Percentiles rank a stretch among this genome's conserved stretches.
Evolutionary conservation across 352 stramenopile species (phyloP).

Genomic region (Peronospora destructor): DNA sequence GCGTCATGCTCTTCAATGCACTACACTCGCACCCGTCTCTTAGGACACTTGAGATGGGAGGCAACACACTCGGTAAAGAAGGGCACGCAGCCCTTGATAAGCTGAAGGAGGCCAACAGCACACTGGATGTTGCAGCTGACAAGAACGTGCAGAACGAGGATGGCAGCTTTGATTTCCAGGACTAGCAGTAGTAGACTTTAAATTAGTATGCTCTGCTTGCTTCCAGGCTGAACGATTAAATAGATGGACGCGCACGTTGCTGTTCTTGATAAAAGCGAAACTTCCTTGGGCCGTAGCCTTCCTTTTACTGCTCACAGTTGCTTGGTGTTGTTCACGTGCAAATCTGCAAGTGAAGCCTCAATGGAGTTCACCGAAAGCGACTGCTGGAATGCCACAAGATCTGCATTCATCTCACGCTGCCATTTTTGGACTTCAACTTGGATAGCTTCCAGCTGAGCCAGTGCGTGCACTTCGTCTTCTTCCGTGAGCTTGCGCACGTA

Average conservation of each 20-base stretch:
- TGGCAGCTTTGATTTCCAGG: conserved; percentile 39
- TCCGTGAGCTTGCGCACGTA: conserved; percentile 61
- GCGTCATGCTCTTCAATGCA: conserved; percentile 51
- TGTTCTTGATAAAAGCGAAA: conserved; percentile 16
- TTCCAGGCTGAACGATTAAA: conserved; percentile 26
- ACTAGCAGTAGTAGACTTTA: conserved; percentile 17
- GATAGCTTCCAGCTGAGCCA: conserved; percentile 55
- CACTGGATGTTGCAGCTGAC: conserved; percentile 69
- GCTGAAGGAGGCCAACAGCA: conserved; percentile 46
- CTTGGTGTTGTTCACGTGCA: conserved; percentile 32
- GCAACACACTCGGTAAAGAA: conserved; percentile 67
- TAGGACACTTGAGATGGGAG: conserved; percentile 79
- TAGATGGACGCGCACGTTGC: conserved; percentile 19
- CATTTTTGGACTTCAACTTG: conserved; percentile 65
- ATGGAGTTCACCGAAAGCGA: conserved; percentile 49
- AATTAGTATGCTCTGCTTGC: conserved; percentile 10
- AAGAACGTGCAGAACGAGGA: conserved; percentile 74
- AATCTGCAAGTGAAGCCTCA: conserved; percentile 36
- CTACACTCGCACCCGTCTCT: conserved; percentile 60
- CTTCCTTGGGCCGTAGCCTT: background rate
- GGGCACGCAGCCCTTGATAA: conserved; percentile 57
- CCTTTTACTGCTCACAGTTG: conserved; percentile 10
- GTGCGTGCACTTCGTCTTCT: conserved; percentile 57
- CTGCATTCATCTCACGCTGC: conserved; percentile 65
- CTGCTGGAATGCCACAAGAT: conserved; percentile 55